A percentile compares a stretch with the other conserved stretches of the same genome.
Conservation (phyloP, 768 basidiomycete genomes). For the Mycena polygramma region DNA sequence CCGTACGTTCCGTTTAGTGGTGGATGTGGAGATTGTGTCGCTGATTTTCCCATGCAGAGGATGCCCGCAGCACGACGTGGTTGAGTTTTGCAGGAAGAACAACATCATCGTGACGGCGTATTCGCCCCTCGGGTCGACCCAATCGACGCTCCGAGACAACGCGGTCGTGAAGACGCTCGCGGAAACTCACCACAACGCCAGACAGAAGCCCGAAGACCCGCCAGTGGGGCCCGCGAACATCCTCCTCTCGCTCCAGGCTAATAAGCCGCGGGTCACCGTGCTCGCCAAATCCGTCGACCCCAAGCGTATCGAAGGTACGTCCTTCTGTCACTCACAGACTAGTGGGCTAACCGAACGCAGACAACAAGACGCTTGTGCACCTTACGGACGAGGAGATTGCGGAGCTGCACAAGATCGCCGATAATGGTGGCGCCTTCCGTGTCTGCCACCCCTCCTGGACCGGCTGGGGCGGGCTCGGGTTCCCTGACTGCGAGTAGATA, state of each 20-base stretch:
- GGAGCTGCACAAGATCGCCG: constrained; percentile 70
- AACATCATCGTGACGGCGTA: constrained; percentile 84
- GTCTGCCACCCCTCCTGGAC: constrained; percentile 76
- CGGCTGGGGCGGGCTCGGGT: constrained; percentile 72
- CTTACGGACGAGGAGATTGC: constrained; percentile 71
- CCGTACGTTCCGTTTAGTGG: constrained; percentile 61
- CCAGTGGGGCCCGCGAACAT: too few relatives aligned
- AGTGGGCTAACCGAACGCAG: constrained; percentile 44
- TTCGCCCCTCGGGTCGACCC: constrained; percentile 82
- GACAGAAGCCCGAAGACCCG: too few relatives aligned
- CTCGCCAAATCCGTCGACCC: constrained; percentile 83
- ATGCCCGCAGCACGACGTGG: constrained; percentile 75
- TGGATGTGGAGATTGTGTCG: too few relatives aligned
- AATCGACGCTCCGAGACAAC: constrained; percentile 76
- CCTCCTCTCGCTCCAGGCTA: constrained; percentile 81
- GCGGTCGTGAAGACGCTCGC: constrained; percentile 73
- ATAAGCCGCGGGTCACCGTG: constrained; percentile 71
- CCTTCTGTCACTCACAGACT: neutral
- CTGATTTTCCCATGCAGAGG: constrained; percentile 40
- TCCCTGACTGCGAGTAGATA: constrained; percentile 65
- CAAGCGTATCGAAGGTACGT: constrained; percentile 70
- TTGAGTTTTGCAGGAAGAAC: constrained; percentile 69
- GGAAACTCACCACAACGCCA: too few relatives aligned
- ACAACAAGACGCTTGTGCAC: constrained; percentile 72
- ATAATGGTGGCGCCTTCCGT: constrained; percentile 73